Evolutionary conservation across 2,329 filamentous ascomycete species (phyloP).

Genomic region (Rhexocercosporidium sp.): DNA sequence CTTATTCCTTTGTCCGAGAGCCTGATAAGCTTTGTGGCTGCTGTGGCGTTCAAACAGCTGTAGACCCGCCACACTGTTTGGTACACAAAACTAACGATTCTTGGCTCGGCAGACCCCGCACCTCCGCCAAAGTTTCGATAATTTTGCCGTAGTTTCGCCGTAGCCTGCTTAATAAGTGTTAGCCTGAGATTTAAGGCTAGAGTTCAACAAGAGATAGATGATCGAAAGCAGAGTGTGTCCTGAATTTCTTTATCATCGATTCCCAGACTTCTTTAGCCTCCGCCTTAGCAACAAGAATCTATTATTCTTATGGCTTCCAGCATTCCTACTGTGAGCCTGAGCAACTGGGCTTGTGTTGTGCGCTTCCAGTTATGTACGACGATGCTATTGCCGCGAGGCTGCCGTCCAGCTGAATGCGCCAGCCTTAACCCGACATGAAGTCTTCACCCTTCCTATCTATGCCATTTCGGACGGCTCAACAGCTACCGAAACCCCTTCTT

Average conservation of each 20-base stretch:
- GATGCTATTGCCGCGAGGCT: conserved; percentile 29
- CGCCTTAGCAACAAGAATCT: neutral
- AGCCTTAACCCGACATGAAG: conserved; percentile 28
- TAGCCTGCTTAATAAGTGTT: neutral
- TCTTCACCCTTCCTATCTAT: conserved; percentile 23
- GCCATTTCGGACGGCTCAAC: conserved; percentile 19
- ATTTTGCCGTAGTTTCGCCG: neutral
- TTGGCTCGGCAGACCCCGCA: neutral
- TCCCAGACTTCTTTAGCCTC: neutral
- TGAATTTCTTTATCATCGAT: neutral
- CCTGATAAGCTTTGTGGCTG: conserved; percentile 17
- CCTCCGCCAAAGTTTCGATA: neutral
- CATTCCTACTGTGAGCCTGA: conserved; percentile 8
- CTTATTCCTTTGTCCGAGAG: conserved; percentile 7
- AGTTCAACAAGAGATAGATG: neutral
- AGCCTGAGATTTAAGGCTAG: conserved; percentile 6
- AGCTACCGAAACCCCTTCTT: conserved; percentile 20
- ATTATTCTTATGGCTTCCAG: conserved; percentile 19
- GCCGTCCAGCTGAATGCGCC: conserved; percentile 28
- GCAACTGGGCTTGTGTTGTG: conserved; percentile 21
- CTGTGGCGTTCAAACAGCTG: conserved; percentile 1
- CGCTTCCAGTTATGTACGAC: conserved; percentile 29
- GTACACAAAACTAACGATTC: conserved; percentile 1
- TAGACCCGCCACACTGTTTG: neutral
- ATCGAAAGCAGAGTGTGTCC: neutral